phyloP scores from a whole-genome alignment of 2,329 filamentous ascomycete species.

The Fusarium oligoseptatum region DNA sequence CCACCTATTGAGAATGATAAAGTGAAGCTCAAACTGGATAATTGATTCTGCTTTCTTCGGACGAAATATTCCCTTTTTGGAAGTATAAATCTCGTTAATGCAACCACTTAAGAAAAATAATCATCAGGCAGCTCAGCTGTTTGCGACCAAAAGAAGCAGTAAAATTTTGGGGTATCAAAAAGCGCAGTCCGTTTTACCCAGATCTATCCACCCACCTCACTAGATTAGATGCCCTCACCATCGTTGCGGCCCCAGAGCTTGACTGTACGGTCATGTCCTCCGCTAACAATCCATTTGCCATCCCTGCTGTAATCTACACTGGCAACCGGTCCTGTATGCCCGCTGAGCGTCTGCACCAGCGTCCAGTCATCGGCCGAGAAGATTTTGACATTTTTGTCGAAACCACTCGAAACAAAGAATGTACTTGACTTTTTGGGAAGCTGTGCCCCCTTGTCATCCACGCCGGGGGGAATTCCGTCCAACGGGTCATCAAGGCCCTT shows the following conservation, averaged over 20 bases:
- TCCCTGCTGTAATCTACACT: slow-evolving; percentile 90
- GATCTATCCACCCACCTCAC: slow-evolving; percentile 10
- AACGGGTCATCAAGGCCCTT: slow-evolving; percentile 85
- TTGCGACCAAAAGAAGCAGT: slow-evolving; percentile 13
- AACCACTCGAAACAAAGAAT: slow-evolving; percentile 91
- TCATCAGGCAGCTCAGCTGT: background rate
- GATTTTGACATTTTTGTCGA: slow-evolving; percentile 95
- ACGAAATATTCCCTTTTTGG: background rate
- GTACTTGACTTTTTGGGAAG: slow-evolving; percentile 88
- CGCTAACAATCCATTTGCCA: slow-evolving; percentile 92
- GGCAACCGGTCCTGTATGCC: slow-evolving; percentile 92
- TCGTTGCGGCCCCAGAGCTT: slow-evolving; percentile 96
- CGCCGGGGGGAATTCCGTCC: slow-evolving; percentile 69
- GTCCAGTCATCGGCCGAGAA: slow-evolving; percentile 98
- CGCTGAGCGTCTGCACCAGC: slow-evolving; percentile 86
- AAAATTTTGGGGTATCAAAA: slow-evolving; percentile 44
- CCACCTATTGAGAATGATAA: slow-evolving; percentile 14
- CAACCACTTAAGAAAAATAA: background rate
- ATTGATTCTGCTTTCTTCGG: background rate
- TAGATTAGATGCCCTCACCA: slow-evolving; percentile 63
- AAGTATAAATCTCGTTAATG: background rate
- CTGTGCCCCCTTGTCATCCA: slow-evolving; percentile 74
- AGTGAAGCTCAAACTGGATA: background rate
- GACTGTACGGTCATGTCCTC: slow-evolving; percentile 92
- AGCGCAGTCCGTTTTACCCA: slow-evolving; percentile 32